Base-by-base conservation (phyloP, 805 yeast genomes). In the Ogataea paradorogensis region DNA sequence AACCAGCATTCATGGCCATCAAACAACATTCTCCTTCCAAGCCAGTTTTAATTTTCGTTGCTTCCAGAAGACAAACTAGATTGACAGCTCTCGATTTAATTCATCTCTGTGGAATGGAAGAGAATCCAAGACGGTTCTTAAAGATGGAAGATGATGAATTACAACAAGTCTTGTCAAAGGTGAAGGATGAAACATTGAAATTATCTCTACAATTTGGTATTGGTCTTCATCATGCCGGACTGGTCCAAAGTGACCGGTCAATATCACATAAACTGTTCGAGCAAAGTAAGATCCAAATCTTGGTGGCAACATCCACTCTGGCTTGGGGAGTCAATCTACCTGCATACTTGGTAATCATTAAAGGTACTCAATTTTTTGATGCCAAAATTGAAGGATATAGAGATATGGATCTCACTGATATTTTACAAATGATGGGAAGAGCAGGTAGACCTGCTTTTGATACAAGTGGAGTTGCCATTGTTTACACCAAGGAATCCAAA, bases 261-360 rank as follows among this genome's bases (percentile, higher is more conserved):
- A 71, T 84, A 11, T 74, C 85, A 4, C 91, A 84, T 53, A 78
- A 78, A 50, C 61, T 84, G 27, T 84, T 84, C 61, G 87, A 82
- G 42, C 62, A 69, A n/a, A 80, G 62, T 30, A 82, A 81, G 56
- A 74, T 84, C 34, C 93, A 84, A 61, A 74, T 84, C 30, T 69
- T 84, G 45, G 70, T 84, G 27, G 90, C 91, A 1, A 84, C 93
- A 0, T 80, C 88, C n/a, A 84, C 91, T 1, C 70, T 84, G 47
- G 91, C 93, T 0, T 84, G 91, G 91, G 91, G 91, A 61, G 91
- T 84, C 33, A 84, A 84, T 52, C 68, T 84, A 47, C 91, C 91
- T 1, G 91, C 93, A 0, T 84, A 83, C 62, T 65, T 84, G 49
- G 93, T 84, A 11, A 76, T 84, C 30, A 81, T 84, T 50, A 84